phyloP scores from a whole-genome alignment of 2,329 filamentous ascomycete species.

The Pyrenophora seminiperda region DNA sequence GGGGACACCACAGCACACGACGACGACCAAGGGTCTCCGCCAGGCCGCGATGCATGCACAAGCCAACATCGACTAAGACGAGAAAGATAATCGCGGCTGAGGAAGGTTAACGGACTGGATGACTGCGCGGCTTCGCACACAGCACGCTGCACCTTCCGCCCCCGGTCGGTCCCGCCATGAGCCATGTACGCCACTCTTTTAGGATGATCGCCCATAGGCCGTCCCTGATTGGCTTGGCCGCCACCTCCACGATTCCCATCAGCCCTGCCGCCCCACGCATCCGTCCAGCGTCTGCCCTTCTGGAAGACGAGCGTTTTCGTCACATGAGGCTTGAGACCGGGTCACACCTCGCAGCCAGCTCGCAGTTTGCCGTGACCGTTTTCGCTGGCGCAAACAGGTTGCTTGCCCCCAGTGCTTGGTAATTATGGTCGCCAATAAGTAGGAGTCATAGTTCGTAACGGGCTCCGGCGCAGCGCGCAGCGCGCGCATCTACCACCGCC shows the following conservation, averaged over 20 bases:
- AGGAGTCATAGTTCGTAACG: neutral
- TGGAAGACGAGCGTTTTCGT: neutral
- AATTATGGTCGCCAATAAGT: no score
- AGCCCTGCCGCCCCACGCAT: conserved; percentile 11
- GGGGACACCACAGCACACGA: conserved; percentile 4
- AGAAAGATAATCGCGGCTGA: conserved; percentile 8
- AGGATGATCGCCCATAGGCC: neutral
- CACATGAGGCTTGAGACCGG: no score
- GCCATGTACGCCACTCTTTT: conserved; percentile 5
- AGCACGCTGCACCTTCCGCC: neutral
- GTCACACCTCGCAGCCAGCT: neutral
- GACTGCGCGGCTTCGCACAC: neutral
- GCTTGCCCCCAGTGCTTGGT: no score
- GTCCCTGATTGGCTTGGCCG: conserved; percentile 2
- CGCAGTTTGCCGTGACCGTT: neutral
- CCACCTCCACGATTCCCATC: conserved; percentile 1
- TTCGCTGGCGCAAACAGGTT: neutral
- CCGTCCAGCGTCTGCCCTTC: neutral
- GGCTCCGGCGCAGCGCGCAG: neutral
- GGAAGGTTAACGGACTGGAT: no score
- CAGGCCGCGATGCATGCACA: neutral
- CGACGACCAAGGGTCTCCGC: neutral
- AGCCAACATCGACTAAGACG: conserved; percentile 12
- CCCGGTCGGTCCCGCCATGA: neutral
- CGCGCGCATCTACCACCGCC: neutral